Conservation (phyloP, 306 rosid species). For the Sophora flavescens region DNA sequence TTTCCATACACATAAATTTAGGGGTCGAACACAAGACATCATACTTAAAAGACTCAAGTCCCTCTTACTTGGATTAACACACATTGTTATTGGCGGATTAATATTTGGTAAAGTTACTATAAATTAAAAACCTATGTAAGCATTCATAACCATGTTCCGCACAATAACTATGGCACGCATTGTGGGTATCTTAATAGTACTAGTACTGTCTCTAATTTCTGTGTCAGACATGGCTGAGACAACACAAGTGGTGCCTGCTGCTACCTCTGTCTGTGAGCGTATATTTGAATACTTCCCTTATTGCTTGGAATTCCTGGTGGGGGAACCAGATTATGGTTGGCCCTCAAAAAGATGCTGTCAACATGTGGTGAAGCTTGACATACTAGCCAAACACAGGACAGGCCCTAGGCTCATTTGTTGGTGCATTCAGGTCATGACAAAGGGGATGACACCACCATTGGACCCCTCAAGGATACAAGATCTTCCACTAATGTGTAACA, state of each 20-base stretch:
- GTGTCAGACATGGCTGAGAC: slow-evolving; percentile 7
- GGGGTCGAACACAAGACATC: no score
- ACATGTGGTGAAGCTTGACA: slow-evolving; percentile 40
- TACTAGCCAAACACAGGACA: slow-evolving; percentile 30
- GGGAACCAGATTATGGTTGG: not conserved
- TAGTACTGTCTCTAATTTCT: slow-evolving; percentile 11
- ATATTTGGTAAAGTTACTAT: not conserved
- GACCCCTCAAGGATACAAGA: slow-evolving; percentile 1
- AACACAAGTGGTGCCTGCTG: not conserved
- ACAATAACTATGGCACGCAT: slow-evolving; percentile 26
- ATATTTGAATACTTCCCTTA: slow-evolving; percentile 43
- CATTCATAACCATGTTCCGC: not conserved
- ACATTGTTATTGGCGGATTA: no score
- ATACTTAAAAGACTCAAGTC: no score
- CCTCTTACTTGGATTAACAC: no score
- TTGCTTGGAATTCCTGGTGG: slow-evolving; percentile 48
- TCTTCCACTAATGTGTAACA: slow-evolving; percentile 48
- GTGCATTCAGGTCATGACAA: slow-evolving; percentile 50
- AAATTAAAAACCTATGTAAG: not conserved
- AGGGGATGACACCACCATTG: slow-evolving; percentile 42
- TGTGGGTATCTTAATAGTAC: not conserved
- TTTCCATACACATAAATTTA: no score
- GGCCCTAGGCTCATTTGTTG: slow-evolving; percentile 44
- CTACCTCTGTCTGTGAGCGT: slow-evolving; percentile 34
- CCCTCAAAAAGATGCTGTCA: slow-evolving; percentile 45